Evolutionary conservation across 371 early-diverging fungal species (phyloP), one percentile per base, ranked within the genome.

Genomic region (Smittium mucronatum): DNA sequence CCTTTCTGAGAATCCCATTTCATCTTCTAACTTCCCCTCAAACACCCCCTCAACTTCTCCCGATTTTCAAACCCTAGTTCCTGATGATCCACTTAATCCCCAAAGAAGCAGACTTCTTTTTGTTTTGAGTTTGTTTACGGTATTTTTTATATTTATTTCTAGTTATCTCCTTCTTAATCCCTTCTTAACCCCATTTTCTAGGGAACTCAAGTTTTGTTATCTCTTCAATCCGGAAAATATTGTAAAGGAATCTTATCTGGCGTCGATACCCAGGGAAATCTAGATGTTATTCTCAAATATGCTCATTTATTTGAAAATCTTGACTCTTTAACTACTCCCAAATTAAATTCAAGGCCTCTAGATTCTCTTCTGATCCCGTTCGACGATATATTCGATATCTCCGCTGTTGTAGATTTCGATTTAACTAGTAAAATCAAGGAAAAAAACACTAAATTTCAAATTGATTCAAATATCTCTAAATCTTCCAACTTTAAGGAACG

Each of bases 381-480:
- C 17, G 85, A 86, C 70, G 92, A 94, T 73, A 78, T 89, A 29
- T 77, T 87, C 30, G 80, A 83, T 57, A 83, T 93, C 35, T 74
- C 73, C 36, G 87, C 85, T 30, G 57, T 73, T 0, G 80, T 88
- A 17, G 86, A 89, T 47, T 81, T 90, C 58, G 75, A 80, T 16
- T 81, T 79, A 2, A 70, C 78, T 0, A 82, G 81, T 31, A 70
- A 76, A 28, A 36, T 70, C 58, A 36, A 47, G 11, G 76, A 34
- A 34, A 35, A 59, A 35, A 67, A 63, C 5, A 67, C 47, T 79
- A 87, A 84, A 1, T 93, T 97, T 77, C 86, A 88, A 71, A 95
- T 94, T 0, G 98, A 97, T 76, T 84, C 93, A 0, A 91, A 89
- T 60, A 97, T 97, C 69, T 90, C 88, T 73, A 85, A 88, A 32